Base-by-base conservation (phyloP, 2,329 filamentous ascomycete species). In the Bipolaris gigantea region DNA sequence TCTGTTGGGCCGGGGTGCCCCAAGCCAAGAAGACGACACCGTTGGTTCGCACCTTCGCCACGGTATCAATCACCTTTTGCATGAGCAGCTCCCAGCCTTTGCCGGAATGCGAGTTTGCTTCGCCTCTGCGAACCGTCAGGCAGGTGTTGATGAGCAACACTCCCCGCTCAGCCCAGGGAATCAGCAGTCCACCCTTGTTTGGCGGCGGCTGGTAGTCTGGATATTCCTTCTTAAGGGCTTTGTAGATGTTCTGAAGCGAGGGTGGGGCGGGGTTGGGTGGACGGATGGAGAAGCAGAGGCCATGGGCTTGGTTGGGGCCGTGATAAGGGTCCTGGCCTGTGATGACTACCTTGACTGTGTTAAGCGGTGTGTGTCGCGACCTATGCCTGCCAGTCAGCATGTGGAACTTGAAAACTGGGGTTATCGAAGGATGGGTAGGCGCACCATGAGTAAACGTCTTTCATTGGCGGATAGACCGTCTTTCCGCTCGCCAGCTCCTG, bases 301-400 rank as follows among this genome's bases (percentile, higher is more conserved):
- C 94, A 75, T 97, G 94, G 46, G 94, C 94, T 80, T 99, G 94
- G 75, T 95, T 95, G 73, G 85, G 75, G 73, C 96, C 96, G 79
- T 99, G 94, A 75, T 99, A 99, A 2, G 94, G 94, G 73, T 99
- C 94, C 78, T 99, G 94, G 61, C 94, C 94, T 50, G 97, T 76
- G 69, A 99, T 92, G 56, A 99, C 92, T 53, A 89, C 89, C 75
- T 96, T 96, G 73, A 97, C 92, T 13, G 82, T 88, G 77, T 88
- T 80, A 65, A 99, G 87, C 7, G 94, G 92, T 0, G 93, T 97
- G 74, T 96, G 89, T 23, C 92, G 89, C 56, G 93, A 97, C 93
- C 93, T 97, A 55, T 27, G 3, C 35, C 38, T 4, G 3, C 5
- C n/a, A 33, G 18, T 61, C 13, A 65, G 56, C 45, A 9, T 40